These are phyloP conservation scores for Salix dunnii DNA, from an alignment of 345 rosid species.

Conservation along the genomic window DNA sequence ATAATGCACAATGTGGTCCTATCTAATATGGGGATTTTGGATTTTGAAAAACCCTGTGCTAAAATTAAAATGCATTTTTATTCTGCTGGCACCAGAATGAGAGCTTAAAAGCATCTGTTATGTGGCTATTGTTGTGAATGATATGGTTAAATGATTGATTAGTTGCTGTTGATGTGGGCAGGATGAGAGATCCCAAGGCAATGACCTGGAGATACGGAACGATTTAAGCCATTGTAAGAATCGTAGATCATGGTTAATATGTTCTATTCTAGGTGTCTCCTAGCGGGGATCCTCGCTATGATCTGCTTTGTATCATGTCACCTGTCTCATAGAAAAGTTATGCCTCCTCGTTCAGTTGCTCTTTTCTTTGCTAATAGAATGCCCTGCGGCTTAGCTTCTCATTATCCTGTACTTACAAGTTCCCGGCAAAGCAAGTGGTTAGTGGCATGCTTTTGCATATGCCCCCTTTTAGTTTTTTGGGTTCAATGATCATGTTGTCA, in stretches of 20 bases:
- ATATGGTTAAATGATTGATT: not conserved
- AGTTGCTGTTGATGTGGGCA: constrained; percentile 5
- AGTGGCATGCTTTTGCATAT: constrained; percentile 30
- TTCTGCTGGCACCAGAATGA: not conserved
- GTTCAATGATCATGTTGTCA: constrained; percentile 20
- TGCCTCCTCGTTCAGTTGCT: constrained; percentile 27
- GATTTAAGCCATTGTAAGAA: constrained; percentile 36
- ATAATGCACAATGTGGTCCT: too few species aligned
- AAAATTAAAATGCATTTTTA: too few species aligned
- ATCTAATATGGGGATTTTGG: too few species aligned
- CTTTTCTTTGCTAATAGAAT: constrained; percentile 31
- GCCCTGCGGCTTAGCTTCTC: constrained; percentile 19
- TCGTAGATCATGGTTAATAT: constrained; percentile 37
- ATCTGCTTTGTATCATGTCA: constrained; percentile 54
- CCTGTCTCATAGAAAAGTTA: constrained; percentile 49
- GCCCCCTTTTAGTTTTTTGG: constrained; percentile 20
- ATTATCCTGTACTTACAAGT: constrained; percentile 20
- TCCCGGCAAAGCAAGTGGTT: constrained; percentile 34
- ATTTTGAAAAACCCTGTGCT: too few species aligned
- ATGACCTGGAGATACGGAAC: constrained; percentile 22
- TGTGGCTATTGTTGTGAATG: not conserved
- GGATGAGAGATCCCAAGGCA: constrained; percentile 30
- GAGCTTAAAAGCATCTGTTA: not conserved
- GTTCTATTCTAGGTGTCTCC: constrained; percentile 29
- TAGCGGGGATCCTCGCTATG: constrained; percentile 33